Base-by-base conservation (phyloP, 768 basidiomycete genomes). In the Dioszegia hungarica region DNA sequence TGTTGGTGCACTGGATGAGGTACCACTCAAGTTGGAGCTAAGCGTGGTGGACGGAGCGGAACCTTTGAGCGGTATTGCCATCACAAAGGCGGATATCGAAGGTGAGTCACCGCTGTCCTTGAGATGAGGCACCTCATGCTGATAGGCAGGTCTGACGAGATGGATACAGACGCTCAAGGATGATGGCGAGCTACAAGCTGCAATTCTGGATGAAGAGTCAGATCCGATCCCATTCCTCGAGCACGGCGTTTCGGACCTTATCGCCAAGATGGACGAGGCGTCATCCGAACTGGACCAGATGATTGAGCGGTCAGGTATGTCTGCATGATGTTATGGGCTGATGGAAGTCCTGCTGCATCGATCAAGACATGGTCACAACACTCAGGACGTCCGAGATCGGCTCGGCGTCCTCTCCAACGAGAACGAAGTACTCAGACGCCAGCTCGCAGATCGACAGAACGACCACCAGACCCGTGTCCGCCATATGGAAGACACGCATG, bases 261-360 rank as follows among this genome's bases (percentile, higher is more conserved):
- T 90, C 39, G 77, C 74, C 29, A 86, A 84, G 74, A 88, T 95
- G 84, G 89, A 94, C 58, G 81, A 79, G 24, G 79, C 93, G 12
- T 86, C 89, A 72, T 73, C 82, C 0, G 86, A 86, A 1, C 92
- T 95, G 67, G 91, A 93, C 64, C 82, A 84, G 61, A 86, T 93
- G 64, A 87, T 88, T 2, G 89, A 92, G 71, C 83, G 87, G 44
- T 89, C 88, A 57, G 74, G 90, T 90, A 72, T 54, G 59, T 14
- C 11, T 17, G 5, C n/a, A 9, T 17, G 25, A 39, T 10, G 34
- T n/a, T 15, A 27, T 33, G n/a, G 15, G 50, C 49, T 46, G 45
- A 48, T 48, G 6, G 3, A 3, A 50, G 27, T 43, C 27, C n/a
- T 50, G 28, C 50, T 47, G 15, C 48, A 39, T 49, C 25, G 29